Conservation (phyloP, 768 basidiomycete genomes). For the Podaxis sp. region DNA sequence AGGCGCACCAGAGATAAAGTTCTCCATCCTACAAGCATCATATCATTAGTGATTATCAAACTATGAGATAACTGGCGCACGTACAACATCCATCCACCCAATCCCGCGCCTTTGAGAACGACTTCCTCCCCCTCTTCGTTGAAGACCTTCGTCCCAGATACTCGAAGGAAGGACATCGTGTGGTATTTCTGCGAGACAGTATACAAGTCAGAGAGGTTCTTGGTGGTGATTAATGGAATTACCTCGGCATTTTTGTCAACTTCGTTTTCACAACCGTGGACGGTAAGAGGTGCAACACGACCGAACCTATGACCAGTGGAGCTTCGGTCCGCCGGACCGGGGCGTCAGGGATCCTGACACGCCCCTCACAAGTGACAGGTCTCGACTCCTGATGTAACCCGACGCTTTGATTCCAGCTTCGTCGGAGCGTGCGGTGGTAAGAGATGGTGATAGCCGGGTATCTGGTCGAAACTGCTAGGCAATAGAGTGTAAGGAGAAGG, state of each 20-base stretch:
- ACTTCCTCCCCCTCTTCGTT: constrained; percentile 56
- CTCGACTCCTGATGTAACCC: too few relatives aligned
- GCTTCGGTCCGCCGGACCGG: too few relatives aligned
- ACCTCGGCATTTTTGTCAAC: neutral
- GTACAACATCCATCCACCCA: constrained; percentile 87
- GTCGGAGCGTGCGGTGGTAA: too few relatives aligned
- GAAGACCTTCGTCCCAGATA: constrained; percentile 60
- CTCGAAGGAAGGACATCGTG: constrained; percentile 52
- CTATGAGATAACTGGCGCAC: constrained; percentile 38
- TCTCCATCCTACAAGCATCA: constrained; percentile 58
- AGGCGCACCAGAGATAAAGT: constrained; percentile 63
- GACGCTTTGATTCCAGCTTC: too few relatives aligned
- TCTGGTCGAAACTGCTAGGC: too few relatives aligned
- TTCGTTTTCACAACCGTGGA: too few relatives aligned
- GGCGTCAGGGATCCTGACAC: too few relatives aligned
- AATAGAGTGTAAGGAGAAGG: too few relatives aligned
- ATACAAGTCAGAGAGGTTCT: neutral
- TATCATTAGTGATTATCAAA: constrained; percentile 11
- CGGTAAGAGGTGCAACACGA: too few relatives aligned
- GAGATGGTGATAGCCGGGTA: too few relatives aligned
- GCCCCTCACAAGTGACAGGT: too few relatives aligned
- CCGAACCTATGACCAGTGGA: too few relatives aligned
- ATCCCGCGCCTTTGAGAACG: constrained; percentile 69
- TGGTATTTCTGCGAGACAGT: neutral
- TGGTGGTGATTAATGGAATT: neutral